Evolutionary conservation across 805 yeast genomes (phyloP), one percentile per base, ranked within the genome.

Genomic region (Spathaspora arborariae): DNA sequence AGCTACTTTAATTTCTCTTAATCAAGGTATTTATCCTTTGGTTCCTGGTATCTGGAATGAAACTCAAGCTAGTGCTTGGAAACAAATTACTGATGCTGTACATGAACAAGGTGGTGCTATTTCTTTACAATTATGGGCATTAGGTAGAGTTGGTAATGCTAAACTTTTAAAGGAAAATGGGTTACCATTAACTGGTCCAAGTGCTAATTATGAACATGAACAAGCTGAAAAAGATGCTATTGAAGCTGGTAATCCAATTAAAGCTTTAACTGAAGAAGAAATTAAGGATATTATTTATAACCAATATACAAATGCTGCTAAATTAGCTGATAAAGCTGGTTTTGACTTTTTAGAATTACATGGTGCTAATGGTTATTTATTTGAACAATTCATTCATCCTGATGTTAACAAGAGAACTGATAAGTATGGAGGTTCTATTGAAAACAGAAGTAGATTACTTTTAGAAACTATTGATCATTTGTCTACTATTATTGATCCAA

Each of bases 21-120:
- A 43, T 21, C 59, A 65, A 34, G 79, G 82, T 46, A 68, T 77
- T 20, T 72, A 68, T 49, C 39, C 59, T n/a, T 48, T 59, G 20
- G 76, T 66, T 2, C 83, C 85, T 22, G 81, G 81, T 54, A 70
- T 81, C 44, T 73, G 71, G 65, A 71, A 64, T 24, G 70, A 72
- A 5, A 60, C 65, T 20, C 86, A 81, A 53, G 65, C 69, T 13
- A 56, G 55, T 16, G 74, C 71, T 5, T 81, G 85, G 83, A 72
- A 67, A 51, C 61, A 66, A 50, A 68, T 79, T 34, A 59, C 60
- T 20, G 75, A 74, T 21, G 67, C 65, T 11, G 73, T 78, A 18
- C 85, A 79, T 55, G 64, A 54, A 2, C 70, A 74, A 51, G 58
- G 61, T 20, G 71, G 82, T 0, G 68, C 59, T 41, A 58, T 72